Conservation (phyloP, 2,329 filamentous ascomycete genomes). For the Botryotinia globosa region DNA sequence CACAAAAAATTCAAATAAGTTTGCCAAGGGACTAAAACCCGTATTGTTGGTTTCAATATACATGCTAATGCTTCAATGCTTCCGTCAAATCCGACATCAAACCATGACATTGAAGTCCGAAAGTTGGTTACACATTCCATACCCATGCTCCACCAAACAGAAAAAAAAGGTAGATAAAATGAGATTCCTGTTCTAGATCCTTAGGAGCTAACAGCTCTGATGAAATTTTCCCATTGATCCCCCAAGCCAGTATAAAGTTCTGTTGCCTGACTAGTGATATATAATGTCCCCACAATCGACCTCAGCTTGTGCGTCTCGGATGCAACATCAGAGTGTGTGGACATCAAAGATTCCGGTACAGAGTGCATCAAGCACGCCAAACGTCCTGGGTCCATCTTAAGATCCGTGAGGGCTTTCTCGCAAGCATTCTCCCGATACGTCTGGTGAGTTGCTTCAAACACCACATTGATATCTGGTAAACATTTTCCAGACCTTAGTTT, state of each 20-base stretch:
- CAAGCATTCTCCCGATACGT: constrained; percentile 12
- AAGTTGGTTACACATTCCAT: neutral
- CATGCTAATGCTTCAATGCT: neutral
- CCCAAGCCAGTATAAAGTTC: constrained; percentile 16
- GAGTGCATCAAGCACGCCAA: constrained; percentile 21
- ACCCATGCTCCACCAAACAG: neutral
- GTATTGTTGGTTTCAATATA: neutral
- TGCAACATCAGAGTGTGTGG: constrained; percentile 7
- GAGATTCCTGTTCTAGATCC: neutral
- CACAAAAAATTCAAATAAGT: neutral
- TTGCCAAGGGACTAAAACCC: neutral
- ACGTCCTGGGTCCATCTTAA: constrained; percentile 12
- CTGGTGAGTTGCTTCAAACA: constrained; percentile 19
- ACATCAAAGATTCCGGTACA: constrained; percentile 14
- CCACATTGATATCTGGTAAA: constrained; percentile 23
- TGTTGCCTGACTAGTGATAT: constrained; percentile 15
- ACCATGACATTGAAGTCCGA: neutral
- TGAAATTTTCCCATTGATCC: constrained; percentile 18
- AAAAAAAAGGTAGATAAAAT: neutral
- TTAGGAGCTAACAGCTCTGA: constrained; percentile 11
- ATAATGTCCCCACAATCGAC: neutral
- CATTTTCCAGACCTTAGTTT: constrained; percentile 18
- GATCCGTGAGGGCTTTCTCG: constrained; percentile 14
- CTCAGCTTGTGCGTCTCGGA: constrained; percentile 11
- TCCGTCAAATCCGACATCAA: neutral